Percentiles rank a stretch among this genome's conserved stretches.
Evolutionary conservation across 768 basidiomycete genomes (phyloP).

Genomic region (Kwoniella sp.): DNA sequence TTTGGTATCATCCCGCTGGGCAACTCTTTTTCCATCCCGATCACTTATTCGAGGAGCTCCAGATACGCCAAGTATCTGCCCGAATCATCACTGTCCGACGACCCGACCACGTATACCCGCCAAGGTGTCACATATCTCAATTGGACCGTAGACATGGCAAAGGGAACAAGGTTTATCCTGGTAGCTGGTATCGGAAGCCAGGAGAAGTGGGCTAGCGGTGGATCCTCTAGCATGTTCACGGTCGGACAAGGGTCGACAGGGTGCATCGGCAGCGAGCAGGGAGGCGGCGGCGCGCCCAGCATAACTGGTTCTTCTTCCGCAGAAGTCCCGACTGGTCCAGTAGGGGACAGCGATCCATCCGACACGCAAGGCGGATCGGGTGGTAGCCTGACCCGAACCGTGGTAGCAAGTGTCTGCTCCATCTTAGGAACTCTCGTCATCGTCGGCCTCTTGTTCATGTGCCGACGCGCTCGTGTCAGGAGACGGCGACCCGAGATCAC

Average conservation of each 20-base stretch:
- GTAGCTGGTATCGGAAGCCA: constrained; percentile 41
- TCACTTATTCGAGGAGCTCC: constrained; percentile 25
- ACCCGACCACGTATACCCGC: constrained; percentile 31
- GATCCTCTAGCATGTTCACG: constrained; percentile 33
- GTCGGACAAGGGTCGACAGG: constrained; percentile 37
- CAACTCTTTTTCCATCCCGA: constrained; percentile 40
- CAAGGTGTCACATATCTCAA: constrained; percentile 37
- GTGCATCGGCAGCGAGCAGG: constrained; percentile 18
- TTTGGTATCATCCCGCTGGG: constrained; percentile 45
- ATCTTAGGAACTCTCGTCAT: constrained; percentile 32
- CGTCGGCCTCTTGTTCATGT: constrained; percentile 28
- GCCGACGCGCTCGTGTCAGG: constrained; percentile 12
- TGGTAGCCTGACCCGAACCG: constrained; percentile 5
- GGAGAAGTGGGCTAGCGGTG: constrained; percentile 44
- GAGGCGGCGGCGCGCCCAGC: constrained; percentile 22
- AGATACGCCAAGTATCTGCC: constrained; percentile 31
- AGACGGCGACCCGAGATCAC: background rate
- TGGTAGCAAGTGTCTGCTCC: constrained; percentile 34
- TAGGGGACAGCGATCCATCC: too few relatives aligned
- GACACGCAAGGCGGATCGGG: too few relatives aligned
- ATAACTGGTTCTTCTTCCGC: constrained; percentile 17
- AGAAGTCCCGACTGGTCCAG: background rate
- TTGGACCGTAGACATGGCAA: constrained; percentile 40
- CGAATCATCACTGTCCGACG: constrained; percentile 23
- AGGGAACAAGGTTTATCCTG: constrained; percentile 42